Conservation (phyloP, 495 filamentous ascomycete species). For the Trichoderma gamsii region DNA sequence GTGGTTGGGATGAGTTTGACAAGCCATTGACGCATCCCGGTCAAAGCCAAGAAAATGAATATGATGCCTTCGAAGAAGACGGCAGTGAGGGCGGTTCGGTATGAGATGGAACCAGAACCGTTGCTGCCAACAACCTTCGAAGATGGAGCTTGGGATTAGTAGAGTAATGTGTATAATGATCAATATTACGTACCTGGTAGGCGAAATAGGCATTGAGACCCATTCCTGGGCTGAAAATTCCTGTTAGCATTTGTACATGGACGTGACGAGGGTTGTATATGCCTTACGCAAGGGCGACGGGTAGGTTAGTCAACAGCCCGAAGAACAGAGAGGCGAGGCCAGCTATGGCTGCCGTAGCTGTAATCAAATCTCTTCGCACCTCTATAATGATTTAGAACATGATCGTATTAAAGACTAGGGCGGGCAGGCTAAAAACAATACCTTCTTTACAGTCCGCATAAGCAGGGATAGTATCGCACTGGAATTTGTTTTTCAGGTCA, state of each 20-base stretch:
- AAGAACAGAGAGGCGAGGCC: conserved; percentile 46
- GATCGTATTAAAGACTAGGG: neutral
- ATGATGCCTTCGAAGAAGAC: conserved; percentile 69
- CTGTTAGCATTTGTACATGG: conserved; percentile 17
- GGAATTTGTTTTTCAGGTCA: conserved; percentile 37
- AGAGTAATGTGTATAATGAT: neutral
- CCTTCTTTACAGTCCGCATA: conserved; percentile 50
- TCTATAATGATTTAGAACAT: conserved; percentile 29
- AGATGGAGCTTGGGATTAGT: neutral
- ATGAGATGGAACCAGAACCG: conserved; percentile 57
- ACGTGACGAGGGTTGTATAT: neutral
- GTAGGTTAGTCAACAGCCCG: conserved; percentile 50
- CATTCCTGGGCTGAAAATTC: conserved; percentile 61
- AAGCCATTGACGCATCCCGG: conserved; percentile 80
- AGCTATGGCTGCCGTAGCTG: conserved; percentile 68
- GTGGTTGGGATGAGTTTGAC: conserved; percentile 70
- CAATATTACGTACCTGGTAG: conserved; percentile 22
- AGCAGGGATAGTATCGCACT: conserved; percentile 49
- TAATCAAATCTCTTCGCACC: conserved; percentile 69
- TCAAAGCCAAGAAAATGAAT: conserved; percentile 57
- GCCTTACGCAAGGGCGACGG: conserved; percentile 54
- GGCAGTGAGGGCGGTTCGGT: conserved; percentile 60
- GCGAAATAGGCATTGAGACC: conserved; percentile 73
- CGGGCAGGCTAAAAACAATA: conserved; percentile 18
- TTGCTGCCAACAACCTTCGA: conserved; percentile 64